phyloP scores from a whole-genome alignment of 2,329 filamentous ascomycete species.

The Endoconidiophora laricicola region DNA sequence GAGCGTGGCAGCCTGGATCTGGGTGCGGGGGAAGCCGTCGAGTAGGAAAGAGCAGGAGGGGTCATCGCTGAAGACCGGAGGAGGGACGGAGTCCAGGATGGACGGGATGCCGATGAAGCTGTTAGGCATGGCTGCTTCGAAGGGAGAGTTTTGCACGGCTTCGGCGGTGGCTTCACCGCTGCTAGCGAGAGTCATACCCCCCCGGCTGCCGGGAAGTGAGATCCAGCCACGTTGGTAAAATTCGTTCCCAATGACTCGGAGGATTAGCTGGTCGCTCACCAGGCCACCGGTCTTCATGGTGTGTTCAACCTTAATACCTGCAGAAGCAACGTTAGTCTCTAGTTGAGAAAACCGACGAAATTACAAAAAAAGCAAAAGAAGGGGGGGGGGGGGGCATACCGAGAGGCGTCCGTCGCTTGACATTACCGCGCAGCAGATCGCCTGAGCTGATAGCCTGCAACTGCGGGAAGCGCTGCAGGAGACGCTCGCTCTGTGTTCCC shows the following conservation, averaged over 20 bases:
- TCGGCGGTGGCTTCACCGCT: conserved; percentile 18
- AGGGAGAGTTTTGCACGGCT: conserved; percentile 15
- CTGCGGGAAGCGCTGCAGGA: conserved; percentile 75
- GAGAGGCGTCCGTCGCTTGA: conserved; percentile 70
- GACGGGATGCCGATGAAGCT: conserved; percentile 20
- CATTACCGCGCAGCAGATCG: conserved; percentile 82
- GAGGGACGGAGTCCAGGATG: conserved; percentile 22
- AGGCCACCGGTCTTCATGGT: conserved; percentile 77
- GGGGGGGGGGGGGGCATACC: conserved; percentile 36
- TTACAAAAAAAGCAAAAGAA: not conserved
- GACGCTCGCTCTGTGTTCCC: conserved; percentile 81
- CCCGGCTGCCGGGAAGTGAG: conserved; percentile 27
- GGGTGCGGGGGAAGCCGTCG: conserved; percentile 88
- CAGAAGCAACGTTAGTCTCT: not conserved
- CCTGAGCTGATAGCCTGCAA: conserved; percentile 86
- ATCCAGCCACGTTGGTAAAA: conserved; percentile 78
- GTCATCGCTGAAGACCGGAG: conserved; percentile 41
- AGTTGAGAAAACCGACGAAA: not conserved
- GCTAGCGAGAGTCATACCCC: conserved; percentile 4
- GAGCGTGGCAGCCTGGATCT: conserved; percentile 58
- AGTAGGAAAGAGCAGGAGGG: conserved; percentile 81
- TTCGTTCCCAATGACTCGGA: conserved; percentile 83
- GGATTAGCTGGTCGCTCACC: conserved; percentile 82
- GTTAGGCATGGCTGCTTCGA: conserved; percentile 23
- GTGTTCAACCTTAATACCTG: conserved; percentile 78